Percentiles rank a stretch among this genome's conserved stretches.
Conservation (phyloP, 371 early-diverging fungal species). For the Parasitella parasitica region DNA sequence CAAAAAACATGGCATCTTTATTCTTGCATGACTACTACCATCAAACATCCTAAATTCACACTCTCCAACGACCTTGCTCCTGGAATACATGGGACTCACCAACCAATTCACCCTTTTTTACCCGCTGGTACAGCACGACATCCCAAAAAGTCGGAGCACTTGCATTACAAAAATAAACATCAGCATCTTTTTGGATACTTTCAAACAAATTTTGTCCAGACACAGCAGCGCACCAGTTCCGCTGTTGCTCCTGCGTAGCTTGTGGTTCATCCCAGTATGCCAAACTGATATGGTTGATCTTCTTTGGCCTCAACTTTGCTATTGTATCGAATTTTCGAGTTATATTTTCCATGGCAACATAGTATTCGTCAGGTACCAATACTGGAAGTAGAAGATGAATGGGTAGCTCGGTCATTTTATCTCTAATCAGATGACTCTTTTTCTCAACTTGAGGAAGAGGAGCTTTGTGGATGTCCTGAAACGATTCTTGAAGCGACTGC, state of each 20-base stretch:
- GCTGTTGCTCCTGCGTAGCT: constrained; percentile 15
- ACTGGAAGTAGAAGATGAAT: constrained; percentile 34
- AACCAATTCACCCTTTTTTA: constrained; percentile 12
- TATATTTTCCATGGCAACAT: constrained; percentile 3
- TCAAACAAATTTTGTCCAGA: constrained; percentile 14
- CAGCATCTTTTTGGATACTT: constrained; percentile 14
- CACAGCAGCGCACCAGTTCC: not conserved
- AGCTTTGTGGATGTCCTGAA: not conserved
- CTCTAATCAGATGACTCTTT: constrained; percentile 4
- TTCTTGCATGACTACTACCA: constrained; percentile 37
- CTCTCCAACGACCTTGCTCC: constrained; percentile 20
- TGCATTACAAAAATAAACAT: not conserved
- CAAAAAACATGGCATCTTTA: constrained; percentile 21
- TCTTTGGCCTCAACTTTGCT: constrained; percentile 25
- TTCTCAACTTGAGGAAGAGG: not conserved
- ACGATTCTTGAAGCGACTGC: not conserved
- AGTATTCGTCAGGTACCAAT: constrained; percentile 7
- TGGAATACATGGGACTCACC: constrained; percentile 28
- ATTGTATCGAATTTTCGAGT: not conserved
- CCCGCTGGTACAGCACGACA: constrained; percentile 33
- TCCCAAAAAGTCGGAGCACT: constrained; percentile 21
- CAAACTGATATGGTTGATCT: constrained; percentile 39
- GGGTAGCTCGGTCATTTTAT: constrained; percentile 1
- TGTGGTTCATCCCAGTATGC: constrained; percentile 46
- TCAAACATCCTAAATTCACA: not conserved